A percentile compares a stretch with the other conserved stretches of the same genome.
These are phyloP conservation scores for Phaeosphaeriaceae sp. DNA, from an alignment of 2,329 filamentous ascomycete genomes.

Conservation along the genomic window DNA sequence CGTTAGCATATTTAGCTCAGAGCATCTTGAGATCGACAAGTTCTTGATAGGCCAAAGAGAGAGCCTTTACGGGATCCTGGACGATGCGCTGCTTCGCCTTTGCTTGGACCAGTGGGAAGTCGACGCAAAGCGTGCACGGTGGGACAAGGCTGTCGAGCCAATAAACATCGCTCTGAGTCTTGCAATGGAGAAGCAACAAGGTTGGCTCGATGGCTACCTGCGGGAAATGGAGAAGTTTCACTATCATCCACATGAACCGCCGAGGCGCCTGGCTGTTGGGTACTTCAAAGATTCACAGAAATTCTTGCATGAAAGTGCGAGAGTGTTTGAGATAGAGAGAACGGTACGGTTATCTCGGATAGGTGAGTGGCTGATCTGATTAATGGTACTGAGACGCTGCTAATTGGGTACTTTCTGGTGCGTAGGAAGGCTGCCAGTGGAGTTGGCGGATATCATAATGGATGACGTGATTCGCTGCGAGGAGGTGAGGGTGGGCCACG, in stretches of 20 bases:
- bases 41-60: conserved; percentile 21
- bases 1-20: conserved; percentile 9
- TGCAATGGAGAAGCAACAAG: conserved; percentile 3
- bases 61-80: conserved; percentile 22
- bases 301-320: conserved; percentile 15
- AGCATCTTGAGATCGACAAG: conserved; percentile 8
- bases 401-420: conserved; percentile 3
- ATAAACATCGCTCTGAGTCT: conserved; percentile 1
- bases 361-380: conserved; percentile 14
- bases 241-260: too few relatives aligned
- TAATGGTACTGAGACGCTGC: conserved; percentile 15
- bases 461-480: neutral
- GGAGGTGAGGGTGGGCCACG: neutral
- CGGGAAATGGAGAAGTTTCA: conserved; percentile 4
- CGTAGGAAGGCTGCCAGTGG: neutral
- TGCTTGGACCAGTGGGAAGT: conserved; percentile 20
- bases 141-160: conserved; percentile 12
- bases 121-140: neutral
- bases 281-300: conserved; percentile 14
- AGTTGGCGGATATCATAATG: neutral
- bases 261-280: neutral
- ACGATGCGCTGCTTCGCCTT: conserved; percentile 21
- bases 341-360: conserved; percentile 12
- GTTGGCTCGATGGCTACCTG: conserved; percentile 10
- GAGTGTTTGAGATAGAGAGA: conserved; percentile 19